phyloP scores from a whole-genome alignment of 306 rosid genomes.

The Pyrus bretschneideri region DNA sequence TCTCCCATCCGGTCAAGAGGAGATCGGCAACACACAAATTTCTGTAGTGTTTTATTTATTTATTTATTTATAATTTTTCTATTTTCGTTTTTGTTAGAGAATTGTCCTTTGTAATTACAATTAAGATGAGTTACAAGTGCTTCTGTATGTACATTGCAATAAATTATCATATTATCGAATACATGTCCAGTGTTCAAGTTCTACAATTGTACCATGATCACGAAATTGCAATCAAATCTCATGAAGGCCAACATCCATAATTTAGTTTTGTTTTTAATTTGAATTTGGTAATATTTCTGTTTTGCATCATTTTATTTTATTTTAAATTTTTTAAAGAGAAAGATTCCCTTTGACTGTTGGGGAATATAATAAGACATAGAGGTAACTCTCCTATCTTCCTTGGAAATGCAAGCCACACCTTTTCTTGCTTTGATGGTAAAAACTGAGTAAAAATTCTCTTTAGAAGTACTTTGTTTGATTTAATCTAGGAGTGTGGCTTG shows the following conservation, averaged over 20 bases:
- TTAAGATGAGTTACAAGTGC: conserved; percentile 21
- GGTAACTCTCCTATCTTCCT: conserved; percentile 38
- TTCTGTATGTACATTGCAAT: conserved; percentile 14
- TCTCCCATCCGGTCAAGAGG: conserved; percentile 28
- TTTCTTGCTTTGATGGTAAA: conserved; percentile 25
- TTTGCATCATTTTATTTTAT: not conserved
- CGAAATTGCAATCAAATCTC: not conserved
- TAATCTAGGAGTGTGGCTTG: conserved; percentile 5
- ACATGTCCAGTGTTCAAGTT: not conserved
- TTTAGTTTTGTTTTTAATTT: not conserved
- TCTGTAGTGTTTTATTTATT: not conserved
- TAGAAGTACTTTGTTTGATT: conserved; percentile 5
- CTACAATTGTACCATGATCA: not conserved
- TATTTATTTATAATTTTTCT: not conserved
- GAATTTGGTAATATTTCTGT: not conserved
- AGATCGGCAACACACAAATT: conserved; percentile 6
- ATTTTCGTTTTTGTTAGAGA: not conserved
- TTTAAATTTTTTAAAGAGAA: not conserved
- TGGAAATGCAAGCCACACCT: conserved; percentile 59
- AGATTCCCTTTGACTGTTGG: conserved; percentile 30
- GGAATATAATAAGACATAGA: conserved; percentile 18
- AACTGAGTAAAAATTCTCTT: not conserved
- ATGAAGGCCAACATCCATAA: not conserved
- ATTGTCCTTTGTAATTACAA: conserved; percentile 35
- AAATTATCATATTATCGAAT: conserved; percentile 12